Conservation (phyloP, 352 stramenopile genomes). For the Pelagophyceae sp. region DNA sequence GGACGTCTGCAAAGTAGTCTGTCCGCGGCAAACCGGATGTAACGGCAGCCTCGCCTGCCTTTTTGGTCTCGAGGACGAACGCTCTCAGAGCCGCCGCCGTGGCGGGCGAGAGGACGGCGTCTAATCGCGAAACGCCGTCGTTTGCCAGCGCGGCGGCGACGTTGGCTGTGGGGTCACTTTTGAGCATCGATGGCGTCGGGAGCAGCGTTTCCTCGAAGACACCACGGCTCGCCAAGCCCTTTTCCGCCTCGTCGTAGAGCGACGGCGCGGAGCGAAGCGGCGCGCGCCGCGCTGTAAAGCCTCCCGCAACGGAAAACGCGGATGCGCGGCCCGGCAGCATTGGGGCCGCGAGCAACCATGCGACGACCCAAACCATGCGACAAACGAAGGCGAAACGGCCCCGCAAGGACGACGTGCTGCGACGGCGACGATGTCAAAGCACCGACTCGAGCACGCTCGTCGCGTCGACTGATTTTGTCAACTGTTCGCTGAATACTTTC, state of each 20-base stretch:
- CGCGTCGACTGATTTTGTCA: too few species aligned
- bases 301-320: too few species aligned
- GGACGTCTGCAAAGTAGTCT: not conserved
- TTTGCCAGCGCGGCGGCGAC: not conserved
- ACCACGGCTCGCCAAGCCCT: not conserved
- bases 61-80: not conserved
- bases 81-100: not conserved
- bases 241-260: constrained; percentile 6
- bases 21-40: not conserved
- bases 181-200: not conserved
- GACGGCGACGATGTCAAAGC: too few species aligned
- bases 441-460: too few species aligned
- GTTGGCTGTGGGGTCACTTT: not conserved
- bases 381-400: too few species aligned
- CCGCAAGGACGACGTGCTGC: too few species aligned
- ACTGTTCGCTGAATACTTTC: too few species aligned
- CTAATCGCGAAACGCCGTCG: not conserved
- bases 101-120: not conserved
- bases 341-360: too few species aligned
- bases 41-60: not conserved
- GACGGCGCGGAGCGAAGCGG: not conserved
- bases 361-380: too few species aligned
- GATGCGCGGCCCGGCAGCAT: too few species aligned
- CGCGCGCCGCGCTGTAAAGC: too few species aligned
- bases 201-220: not conserved